Conservation (phyloP, 1,139 yeast species). For the Lodderomyces jiufengensis region DNA sequence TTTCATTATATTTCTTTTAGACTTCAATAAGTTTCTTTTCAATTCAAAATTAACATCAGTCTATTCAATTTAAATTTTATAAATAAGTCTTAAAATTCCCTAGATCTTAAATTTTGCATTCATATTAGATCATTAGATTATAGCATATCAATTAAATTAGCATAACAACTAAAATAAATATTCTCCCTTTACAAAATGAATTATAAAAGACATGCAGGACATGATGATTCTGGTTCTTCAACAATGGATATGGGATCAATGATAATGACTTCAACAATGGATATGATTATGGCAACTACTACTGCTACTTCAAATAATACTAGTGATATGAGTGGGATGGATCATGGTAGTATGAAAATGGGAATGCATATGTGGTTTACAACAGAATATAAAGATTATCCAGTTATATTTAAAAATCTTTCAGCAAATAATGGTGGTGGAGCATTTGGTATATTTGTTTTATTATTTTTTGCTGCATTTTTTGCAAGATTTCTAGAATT, state of each 20-base stretch:
- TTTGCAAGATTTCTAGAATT: conserved; percentile 57
- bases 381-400: conserved; percentile 46
- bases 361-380: conserved; percentile 60
- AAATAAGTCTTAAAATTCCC: neutral
- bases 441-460: conserved; percentile 69
- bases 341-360: conserved; percentile 12
- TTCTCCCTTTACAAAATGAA: neutral
- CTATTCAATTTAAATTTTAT: neutral
- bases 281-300: conserved; percentile 11
- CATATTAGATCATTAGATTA: neutral
- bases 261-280: conserved; percentile 8
- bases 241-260: conserved; percentile 10
- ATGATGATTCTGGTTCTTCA: conserved; percentile 3
- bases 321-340: conserved; percentile 12
- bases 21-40: neutral
- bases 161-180: neutral
- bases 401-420: conserved; percentile 56
- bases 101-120: too few relatives aligned
- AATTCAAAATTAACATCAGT: neutral
- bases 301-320: conserved; percentile 5
- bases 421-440: conserved; percentile 51
- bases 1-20: too few relatives aligned
- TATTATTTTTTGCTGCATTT: conserved; percentile 56
- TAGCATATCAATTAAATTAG: neutral
- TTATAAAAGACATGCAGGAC: conserved; percentile 1